Evolutionary conservation across 2,329 filamentous ascomycete species (phyloP), one percentile per base, ranked within the genome.

Genomic region (Onygena corvina): DNA sequence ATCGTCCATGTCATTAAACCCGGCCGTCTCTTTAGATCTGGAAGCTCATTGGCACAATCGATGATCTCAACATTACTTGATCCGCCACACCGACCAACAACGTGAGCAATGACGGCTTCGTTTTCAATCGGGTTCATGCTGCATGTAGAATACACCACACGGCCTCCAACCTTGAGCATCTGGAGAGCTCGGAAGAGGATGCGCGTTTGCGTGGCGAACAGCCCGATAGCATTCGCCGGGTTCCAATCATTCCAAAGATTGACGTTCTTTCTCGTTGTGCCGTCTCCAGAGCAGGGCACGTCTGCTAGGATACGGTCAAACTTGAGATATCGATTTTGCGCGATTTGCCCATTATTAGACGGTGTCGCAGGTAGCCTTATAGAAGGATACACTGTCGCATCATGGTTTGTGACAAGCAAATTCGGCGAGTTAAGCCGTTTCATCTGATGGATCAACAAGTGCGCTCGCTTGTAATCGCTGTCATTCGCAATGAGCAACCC

Each of bases 101-200:
- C 92, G 21, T 84, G 83, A 1, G 86, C 81, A 52, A 98, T 74
- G 12, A 96, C 88, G 4, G 92, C 83, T 69, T 98, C 92, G 61
- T 98, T 94, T 72, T 98, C 92, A 23, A 96, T 80, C 0, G 92
- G 92, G 69, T 98, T 98, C 85, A 98, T 87, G 67, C 88, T 95
- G 75, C 92, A 98, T 16, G 92, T 98, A 2, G 90, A 96, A 71
- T 96, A 98, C 47, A 98, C 90, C 23, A 96, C 86, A 54, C 89
- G 80, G 47, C 92, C 92, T 34, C 92, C 90, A 50, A 87, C 84
- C 73, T 95, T 96, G 57, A 98, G 79, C 81, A 98, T 87, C 69
- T 96, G 90, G 47, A 98, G 75, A 27, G 92, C 86, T 53, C 92
- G 83, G 50, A 94, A 85, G 45, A 98, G 73, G 57, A 98, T 98